Evolutionary conservation across 257 asterid species (phyloP).

Genomic region (Striga asiatica): DNA sequence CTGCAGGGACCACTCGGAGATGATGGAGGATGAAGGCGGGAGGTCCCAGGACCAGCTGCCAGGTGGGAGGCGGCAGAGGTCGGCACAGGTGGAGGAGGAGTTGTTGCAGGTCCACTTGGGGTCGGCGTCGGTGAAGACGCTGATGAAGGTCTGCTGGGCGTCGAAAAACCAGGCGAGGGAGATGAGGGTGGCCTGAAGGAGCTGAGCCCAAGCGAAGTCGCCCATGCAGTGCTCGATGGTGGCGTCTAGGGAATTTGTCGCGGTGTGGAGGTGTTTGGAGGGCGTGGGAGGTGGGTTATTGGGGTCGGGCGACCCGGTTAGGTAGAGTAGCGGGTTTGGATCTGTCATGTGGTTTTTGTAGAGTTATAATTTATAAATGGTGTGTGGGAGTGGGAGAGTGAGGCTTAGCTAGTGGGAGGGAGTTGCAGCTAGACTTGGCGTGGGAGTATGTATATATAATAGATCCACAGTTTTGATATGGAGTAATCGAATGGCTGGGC

Average conservation of each 20-base stretch:
- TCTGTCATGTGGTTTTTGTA: constrained; percentile 6
- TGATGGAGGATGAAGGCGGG: constrained; percentile 30
- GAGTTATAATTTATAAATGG: no score
- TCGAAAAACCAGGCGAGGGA: constrained; percentile 64
- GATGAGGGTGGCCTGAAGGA: constrained; percentile 37
- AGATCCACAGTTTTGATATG: no score
- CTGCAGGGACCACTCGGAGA: constrained; percentile 65
- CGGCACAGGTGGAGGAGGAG: not conserved
- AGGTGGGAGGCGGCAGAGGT: constrained; percentile 26
- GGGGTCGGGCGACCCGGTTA: not conserved
- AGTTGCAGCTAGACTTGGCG: no score
- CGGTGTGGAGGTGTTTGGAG: not conserved
- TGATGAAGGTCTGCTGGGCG: constrained; percentile 57
- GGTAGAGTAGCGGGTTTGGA: constrained; percentile 19
- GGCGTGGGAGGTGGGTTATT: not conserved
- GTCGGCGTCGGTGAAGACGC: constrained; percentile 45
- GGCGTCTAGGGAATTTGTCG: constrained; percentile 54
- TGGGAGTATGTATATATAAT: no score
- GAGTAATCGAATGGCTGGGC: no score
- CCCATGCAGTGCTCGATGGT: constrained; percentile 56
- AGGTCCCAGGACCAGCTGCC: constrained; percentile 39
- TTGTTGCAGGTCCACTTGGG: constrained; percentile 39
- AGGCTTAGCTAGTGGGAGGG: no score
- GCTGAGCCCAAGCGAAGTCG: constrained; percentile 41
- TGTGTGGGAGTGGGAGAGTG: no score